Base-by-base conservation (phyloP, 768 basidiomycete species). In the Pleurotus ostreatus region DNA sequence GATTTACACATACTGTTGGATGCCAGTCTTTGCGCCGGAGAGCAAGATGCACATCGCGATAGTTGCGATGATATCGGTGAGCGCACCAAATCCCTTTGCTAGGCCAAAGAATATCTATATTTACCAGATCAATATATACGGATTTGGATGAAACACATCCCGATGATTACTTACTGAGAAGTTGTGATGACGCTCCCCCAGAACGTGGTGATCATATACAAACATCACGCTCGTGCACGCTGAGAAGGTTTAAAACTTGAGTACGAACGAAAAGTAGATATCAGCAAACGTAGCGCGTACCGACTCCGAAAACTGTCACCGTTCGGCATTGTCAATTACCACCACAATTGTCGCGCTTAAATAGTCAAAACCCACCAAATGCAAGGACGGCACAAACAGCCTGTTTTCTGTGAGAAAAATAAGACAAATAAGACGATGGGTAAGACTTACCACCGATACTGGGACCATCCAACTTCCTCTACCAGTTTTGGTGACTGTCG, bases 21-120 rank as follows among this genome's bases (percentile, higher is more conserved):
- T 71, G 2, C 74, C 75, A 9, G 73, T 75, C 56, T 70, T 71
- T 1, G 74, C 62, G 6, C 67, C 64, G 0, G 68, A 66, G 4
- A 79, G 66, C 44, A 71, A 71, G 3, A 70, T 56, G 60, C 76
- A 78, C 73, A 79, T 74, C 0, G 75, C 74, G 26, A 72, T 64
- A 5, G 77, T 79, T 0, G 78, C 77, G 9, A 77, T 41, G 18
- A 79, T 66, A 57, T 79, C 78, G 3, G 77, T 74, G 0, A 72
- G 47, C 12, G 77, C 72, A 37, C 71, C 74, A 56, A 77, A 76
- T 9, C 74, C 77, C 61, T 78, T 78, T 1, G 75, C 72, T 2
- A 79, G 44, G 3, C 76, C 76, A 52, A 77, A 76, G 60, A 75
- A 73, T 6, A 77, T 63, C 76, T 78, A 51, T 3, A 15, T 49